These are phyloP conservation scores for Lepiota venenata DNA, from an alignment of 768 basidiomycete genomes.

Conservation along the genomic window DNA sequence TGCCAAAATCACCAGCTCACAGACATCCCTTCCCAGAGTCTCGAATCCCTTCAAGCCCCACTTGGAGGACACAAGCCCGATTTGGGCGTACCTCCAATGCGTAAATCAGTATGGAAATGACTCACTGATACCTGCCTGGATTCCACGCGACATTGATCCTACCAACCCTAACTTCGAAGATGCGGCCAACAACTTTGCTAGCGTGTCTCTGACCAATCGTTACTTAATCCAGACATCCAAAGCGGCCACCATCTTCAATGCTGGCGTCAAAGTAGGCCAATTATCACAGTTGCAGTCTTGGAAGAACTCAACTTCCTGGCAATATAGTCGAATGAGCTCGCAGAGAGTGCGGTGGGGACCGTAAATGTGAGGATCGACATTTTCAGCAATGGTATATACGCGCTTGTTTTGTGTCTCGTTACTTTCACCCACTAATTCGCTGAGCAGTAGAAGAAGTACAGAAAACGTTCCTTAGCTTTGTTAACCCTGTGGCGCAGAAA, in stretches of 20 bases:
- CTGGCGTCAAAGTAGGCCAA: constrained; percentile 22
- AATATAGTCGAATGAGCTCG: constrained; percentile 22
- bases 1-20: not conserved
- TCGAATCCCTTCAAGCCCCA: constrained; percentile 22
- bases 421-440: not conserved
- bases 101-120: constrained; percentile 19
- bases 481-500: constrained; percentile 22
- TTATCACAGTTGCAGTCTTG: too few species aligned
- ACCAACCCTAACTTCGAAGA: constrained; percentile 18
- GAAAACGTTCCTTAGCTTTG: constrained; percentile 16
- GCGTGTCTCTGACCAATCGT: constrained; percentile 17
- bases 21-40: constrained; percentile 12
- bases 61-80: constrained; percentile 20
- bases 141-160: constrained; percentile 16
- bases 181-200: constrained; percentile 20
- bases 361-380: constrained; percentile 25
- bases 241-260: constrained; percentile 25
- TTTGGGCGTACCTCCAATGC: constrained; percentile 25
- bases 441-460: constrained; percentile 16
- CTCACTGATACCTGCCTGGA: constrained; percentile 19
- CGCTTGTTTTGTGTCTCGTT: not conserved
- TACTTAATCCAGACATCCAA: constrained; percentile 27
- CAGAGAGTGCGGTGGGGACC: constrained; percentile 21
- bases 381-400: constrained; percentile 20
- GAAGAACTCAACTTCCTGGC: not conserved